phyloP scores from a whole-genome alignment of 768 basidiomycete species.

The Mycena polygramma region DNA sequence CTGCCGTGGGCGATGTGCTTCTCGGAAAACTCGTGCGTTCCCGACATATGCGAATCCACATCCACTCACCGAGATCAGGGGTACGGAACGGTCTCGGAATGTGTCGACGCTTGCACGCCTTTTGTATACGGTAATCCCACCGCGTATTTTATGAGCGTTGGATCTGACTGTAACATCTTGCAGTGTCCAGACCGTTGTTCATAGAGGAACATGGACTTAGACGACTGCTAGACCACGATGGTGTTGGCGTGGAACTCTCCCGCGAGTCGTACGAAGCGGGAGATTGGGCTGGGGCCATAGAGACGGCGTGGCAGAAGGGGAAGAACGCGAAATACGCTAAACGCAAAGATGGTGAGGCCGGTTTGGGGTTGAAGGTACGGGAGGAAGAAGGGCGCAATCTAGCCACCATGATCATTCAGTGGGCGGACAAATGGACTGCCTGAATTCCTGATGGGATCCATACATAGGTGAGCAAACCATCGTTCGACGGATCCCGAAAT shows the following conservation, averaged over 20 bases:
- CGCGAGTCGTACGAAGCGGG: slow-evolving; percentile 78
- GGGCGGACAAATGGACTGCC: slow-evolving; percentile 56
- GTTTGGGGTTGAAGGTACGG: slow-evolving; percentile 55
- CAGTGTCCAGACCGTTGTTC: slow-evolving; percentile 84
- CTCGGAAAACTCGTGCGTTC: slow-evolving; percentile 81
- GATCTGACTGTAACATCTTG: neutral
- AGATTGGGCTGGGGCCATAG: slow-evolving; percentile 73
- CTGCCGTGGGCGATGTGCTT: slow-evolving; percentile 78
- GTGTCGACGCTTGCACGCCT: slow-evolving; percentile 80
- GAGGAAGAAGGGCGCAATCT: slow-evolving; percentile 58
- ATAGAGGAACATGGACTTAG: slow-evolving; percentile 86
- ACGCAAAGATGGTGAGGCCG: slow-evolving; percentile 54
- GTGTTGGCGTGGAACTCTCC: slow-evolving; percentile 77
- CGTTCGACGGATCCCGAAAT: too few relatives aligned
- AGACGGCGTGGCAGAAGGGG: slow-evolving; percentile 70
- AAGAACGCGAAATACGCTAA: slow-evolving; percentile 60
- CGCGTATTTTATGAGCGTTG: neutral
- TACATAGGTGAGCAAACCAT: too few relatives aligned
- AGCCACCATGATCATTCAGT: slow-evolving; percentile 63
- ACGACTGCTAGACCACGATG: slow-evolving; percentile 70
- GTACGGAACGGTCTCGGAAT: slow-evolving; percentile 86
- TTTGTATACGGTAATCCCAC: slow-evolving; percentile 75
- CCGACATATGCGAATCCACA: slow-evolving; percentile 1
- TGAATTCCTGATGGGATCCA: too few relatives aligned
- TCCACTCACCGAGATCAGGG: slow-evolving; percentile 57